phyloP scores from a whole-genome alignment of 208 protist genomes.

The Polymyxa betae region DNA sequence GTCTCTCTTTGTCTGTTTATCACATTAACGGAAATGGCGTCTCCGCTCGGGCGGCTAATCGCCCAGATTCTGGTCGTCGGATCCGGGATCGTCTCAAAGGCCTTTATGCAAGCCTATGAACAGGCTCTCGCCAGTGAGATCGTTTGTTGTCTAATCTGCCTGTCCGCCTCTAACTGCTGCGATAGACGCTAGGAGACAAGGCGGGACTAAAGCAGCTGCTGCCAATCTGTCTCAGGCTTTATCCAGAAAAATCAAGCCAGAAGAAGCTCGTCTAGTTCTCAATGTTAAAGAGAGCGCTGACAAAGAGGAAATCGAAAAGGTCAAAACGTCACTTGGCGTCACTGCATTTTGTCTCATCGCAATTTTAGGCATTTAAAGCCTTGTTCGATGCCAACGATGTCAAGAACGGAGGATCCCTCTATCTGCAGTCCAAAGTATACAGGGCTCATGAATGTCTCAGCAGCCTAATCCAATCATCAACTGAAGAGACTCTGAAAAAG shows the following conservation, averaged over 20 bases:
- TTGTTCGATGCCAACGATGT: slow-evolving; percentile 43
- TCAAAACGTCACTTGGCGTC: neutral
- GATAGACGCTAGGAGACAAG: slow-evolving; percentile 27
- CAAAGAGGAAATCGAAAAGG: slow-evolving; percentile 28
- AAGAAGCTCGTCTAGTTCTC: neutral
- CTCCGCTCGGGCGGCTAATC: slow-evolving; percentile 32
- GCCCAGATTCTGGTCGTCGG: slow-evolving; percentile 34
- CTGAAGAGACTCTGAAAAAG: neutral
- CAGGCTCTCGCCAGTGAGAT: neutral
- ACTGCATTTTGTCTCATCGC: neutral
- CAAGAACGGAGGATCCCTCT: neutral
- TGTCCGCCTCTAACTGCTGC: neutral
- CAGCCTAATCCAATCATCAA: neutral
- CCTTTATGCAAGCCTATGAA: slow-evolving; percentile 37
- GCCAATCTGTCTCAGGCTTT: slow-evolving; percentile 18
- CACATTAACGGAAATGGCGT: too few relatives aligned
- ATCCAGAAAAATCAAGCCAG: slow-evolving; percentile 6
- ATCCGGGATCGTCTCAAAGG: neutral
- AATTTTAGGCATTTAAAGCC: neutral
- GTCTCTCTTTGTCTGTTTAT: too few relatives aligned
- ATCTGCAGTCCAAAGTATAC: slow-evolving; percentile 29
- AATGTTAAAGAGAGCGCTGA: neutral
- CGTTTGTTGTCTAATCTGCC: neutral
- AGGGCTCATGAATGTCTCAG: slow-evolving; percentile 34
- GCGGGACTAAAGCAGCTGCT: slow-evolving; percentile 17